phyloP scores from a whole-genome alignment of 768 basidiomycete genomes.

The Mycena polygramma region DNA sequence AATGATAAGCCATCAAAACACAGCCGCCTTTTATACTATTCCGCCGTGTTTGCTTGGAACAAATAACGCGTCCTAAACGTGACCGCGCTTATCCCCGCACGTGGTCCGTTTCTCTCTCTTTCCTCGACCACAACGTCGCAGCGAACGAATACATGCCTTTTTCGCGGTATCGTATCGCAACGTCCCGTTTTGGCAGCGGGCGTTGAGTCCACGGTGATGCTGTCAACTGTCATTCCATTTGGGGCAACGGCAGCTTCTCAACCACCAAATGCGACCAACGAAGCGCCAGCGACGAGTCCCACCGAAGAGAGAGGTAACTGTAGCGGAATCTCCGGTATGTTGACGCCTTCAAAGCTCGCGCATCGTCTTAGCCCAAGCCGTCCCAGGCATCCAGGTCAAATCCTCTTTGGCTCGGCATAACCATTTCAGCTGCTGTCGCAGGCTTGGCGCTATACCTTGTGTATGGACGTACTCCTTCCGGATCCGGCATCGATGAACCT shows the following conservation, averaged over 20 bases:
- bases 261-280: conserved; percentile 14
- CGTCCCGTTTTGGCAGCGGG: conserved; percentile 21
- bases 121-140: conserved; percentile 2
- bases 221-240: not conserved
- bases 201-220: conserved; percentile 16
- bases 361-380: not conserved
- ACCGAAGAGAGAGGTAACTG: not conserved
- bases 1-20: not conserved
- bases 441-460: conserved; percentile 13
- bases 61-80: conserved; percentile 11
- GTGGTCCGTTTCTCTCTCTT: not conserved
- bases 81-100: not conserved
- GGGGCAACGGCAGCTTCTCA: not conserved
- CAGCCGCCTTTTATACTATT: conserved; percentile 7
- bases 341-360: not conserved
- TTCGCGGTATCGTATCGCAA: no score
- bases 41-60: not conserved
- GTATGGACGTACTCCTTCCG: not conserved
- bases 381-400: not conserved
- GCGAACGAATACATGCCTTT: not conserved
- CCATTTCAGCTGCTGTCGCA: conserved; percentile 12
- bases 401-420: conserved; percentile 10
- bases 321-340: not conserved
- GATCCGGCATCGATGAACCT: not conserved
- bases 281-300: conserved; percentile 22